Evolutionary conservation across 257 asterid species (phyloP), one percentile per base, ranked within the genome.

Genomic region (Coffea eugenioides): DNA sequence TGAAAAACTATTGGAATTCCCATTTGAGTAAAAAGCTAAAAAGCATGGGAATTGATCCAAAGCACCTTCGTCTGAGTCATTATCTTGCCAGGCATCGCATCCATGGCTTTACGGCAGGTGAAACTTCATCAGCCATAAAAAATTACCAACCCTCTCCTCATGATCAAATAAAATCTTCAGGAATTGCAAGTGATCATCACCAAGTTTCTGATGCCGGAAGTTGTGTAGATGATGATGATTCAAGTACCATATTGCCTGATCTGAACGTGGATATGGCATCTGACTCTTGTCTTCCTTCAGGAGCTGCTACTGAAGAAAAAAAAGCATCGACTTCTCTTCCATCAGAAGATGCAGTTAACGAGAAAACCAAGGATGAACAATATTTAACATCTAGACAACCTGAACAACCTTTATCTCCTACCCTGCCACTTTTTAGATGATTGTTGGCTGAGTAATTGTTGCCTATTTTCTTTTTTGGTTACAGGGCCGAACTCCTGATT

Each of bases 1-100:
- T 83, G 77, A 83, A 83, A 74, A 83, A 83, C 52, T 79, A 83
- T 69, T 83, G 83, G 83, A 83, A 83, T 71, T 79, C 83, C 34
- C 81, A 79, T 64, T 49, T 83, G 59, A 77, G 75, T 8, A 83
- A 66, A 80, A 83, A 75, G 65, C 78, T 83, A n/a, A 45, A 61
- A 57, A 74, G n/a, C 34, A 74, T 79, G 85, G 83, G 85, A 16
- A 74, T 82, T 69, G 83, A 82, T 69, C 83, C 85, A 71, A 52
- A 77, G 8, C 77, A 81, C 71, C 71, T 77, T 36, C 76, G 59
- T 21, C 10, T 77, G 1, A 13, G 61, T 69, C 74, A 65, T 65
- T 65, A 65, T 65, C 21, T 31, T 65, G 39, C 70, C 27, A 36
- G 11, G 18, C 10, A 34, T 16, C 46, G 36, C 45, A 65, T 14